These are phyloP conservation scores for Silybum marianum DNA, from an alignment of 129 eudicot species.

Conservation along the genomic window DNA sequence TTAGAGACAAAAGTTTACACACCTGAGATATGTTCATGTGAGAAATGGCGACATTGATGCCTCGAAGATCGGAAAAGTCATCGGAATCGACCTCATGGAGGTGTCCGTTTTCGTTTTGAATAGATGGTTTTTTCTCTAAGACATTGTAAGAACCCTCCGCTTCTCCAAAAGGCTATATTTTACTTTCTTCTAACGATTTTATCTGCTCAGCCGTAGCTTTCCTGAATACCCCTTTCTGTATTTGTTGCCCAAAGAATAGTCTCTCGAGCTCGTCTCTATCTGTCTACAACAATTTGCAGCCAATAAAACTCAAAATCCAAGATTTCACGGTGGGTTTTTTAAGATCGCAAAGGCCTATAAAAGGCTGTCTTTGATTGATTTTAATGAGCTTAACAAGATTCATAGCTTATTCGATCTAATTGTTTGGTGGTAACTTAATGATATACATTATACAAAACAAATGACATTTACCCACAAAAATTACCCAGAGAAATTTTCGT, in stretches of 20 bases:
- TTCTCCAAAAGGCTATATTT: constrained; percentile 67
- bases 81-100: constrained; percentile 41
- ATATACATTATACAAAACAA: too few species aligned
- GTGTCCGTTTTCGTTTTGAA: constrained; percentile 51
- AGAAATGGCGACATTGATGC: constrained; percentile 44
- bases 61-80: constrained; percentile 43
- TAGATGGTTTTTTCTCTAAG: constrained; percentile 38
- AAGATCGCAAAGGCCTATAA: too few species aligned
- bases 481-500: too few species aligned
- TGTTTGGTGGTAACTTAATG: too few species aligned
- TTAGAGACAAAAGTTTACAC: background rate
- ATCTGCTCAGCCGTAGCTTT: constrained; percentile 73
- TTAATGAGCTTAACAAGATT: too few species aligned
- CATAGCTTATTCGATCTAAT: too few species aligned
- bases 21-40: constrained; percentile 69
- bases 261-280: constrained; percentile 37
- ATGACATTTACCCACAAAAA: too few species aligned
- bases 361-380: too few species aligned
- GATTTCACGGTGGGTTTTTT: too few species aligned
- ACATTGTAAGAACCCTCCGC: constrained; percentile 50
- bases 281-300: constrained; percentile 24
- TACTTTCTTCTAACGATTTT: constrained; percentile 47
- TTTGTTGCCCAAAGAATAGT: constrained; percentile 28
- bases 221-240: constrained; percentile 44
- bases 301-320: background rate